Percentiles rank a stretch among this genome's conserved stretches.
phyloP scores from a whole-genome alignment of 2,329 filamentous ascomycete species.

The Exophiala calicioides region DNA sequence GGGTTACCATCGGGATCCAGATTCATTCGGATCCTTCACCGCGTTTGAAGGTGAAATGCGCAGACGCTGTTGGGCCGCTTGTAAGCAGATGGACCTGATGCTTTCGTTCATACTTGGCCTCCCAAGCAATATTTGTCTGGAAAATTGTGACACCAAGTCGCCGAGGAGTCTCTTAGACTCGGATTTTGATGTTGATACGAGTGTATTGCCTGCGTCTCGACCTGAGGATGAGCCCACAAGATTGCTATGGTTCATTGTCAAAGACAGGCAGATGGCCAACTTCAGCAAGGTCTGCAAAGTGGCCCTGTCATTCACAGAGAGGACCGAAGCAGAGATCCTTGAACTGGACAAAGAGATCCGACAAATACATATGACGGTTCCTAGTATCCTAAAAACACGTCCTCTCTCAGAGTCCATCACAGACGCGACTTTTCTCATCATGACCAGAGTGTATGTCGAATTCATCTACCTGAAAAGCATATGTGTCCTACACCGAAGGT shows the following conservation, averaged over 20 bases:
- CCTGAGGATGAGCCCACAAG: conserved; percentile 50
- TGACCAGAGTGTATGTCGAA: conserved; percentile 56
- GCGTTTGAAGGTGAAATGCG: conserved; percentile 59
- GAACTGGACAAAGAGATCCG: conserved; percentile 30
- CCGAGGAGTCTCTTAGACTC: conserved; percentile 62
- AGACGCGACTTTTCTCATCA: conserved; percentile 53
- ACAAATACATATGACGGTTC: conserved; percentile 26
- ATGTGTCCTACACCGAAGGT: conserved; percentile 55
- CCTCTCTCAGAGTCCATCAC: conserved; percentile 41
- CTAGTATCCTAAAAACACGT: conserved; percentile 21
- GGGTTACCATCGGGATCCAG: conserved; percentile 59
- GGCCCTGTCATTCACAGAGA: conserved; percentile 32
- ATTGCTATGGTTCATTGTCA: conserved; percentile 36
- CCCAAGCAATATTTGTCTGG: conserved; percentile 61
- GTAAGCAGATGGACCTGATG: conserved; percentile 60
- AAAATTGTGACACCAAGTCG: conserved; percentile 60
- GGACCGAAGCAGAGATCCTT: conserved; percentile 22
- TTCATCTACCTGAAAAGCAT: conserved; percentile 54
- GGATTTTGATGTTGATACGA: conserved; percentile 57
- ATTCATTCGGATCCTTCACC: conserved; percentile 40
- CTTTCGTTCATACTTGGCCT: conserved; percentile 65
- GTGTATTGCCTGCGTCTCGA: conserved; percentile 54
- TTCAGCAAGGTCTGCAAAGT: conserved; percentile 34
- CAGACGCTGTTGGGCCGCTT: conserved; percentile 42
- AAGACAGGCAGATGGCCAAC: conserved; percentile 30